Base-by-base conservation (phyloP, 2,329 filamentous ascomycete species). In the Fusarium sp. region DNA sequence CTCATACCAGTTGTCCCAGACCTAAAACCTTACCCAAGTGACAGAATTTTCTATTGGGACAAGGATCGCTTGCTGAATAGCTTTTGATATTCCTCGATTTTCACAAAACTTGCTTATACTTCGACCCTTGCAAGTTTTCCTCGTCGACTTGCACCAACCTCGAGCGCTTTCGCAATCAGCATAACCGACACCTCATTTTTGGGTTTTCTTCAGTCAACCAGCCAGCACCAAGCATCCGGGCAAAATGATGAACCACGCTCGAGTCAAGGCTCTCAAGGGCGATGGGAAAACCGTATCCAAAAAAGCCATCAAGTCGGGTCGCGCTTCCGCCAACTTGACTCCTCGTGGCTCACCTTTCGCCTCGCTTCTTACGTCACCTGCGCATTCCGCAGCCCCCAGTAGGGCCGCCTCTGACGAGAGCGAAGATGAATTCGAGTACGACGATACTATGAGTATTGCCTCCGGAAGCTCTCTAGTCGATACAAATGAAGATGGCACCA, bases 281-380 rank as follows among this genome's bases (percentile, higher is more conserved):
- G 89, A 88, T 80, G 86, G 87, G 76, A 93, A 93, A 82, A 93
- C 90, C 16, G 80, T 88, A 34, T 93, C 91, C 46, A 86, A 85
- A 73, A 93, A 92, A 78, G 89, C 89, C 23, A 83, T 83, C 41
- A 85, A 85, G 64, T 85, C 84, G 5, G 84, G 85, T n/a, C 82
- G 85, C 31, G 84, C 83, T n/a, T 90, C 88, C 7, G 85, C 84
- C 57, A 82, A 80, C 45, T 82, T 81, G 60, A 90, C 89, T 3
- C 85, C 86, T 34, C 82, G 84, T 58, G 83, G 82, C 33, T 91
- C 89, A 16, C 88, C 88, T 42, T 82, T 82, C 30, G 83, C 81
- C 67, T 91, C 89, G 8, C 83, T 86, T 8, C 77, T 83, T 40
- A 83, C 83, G 59, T 90, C 88, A 44, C 87, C 88, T 18, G 82